Conservation (phyloP, 805 yeast species). For the Saturnispora gosingensis region DNA sequence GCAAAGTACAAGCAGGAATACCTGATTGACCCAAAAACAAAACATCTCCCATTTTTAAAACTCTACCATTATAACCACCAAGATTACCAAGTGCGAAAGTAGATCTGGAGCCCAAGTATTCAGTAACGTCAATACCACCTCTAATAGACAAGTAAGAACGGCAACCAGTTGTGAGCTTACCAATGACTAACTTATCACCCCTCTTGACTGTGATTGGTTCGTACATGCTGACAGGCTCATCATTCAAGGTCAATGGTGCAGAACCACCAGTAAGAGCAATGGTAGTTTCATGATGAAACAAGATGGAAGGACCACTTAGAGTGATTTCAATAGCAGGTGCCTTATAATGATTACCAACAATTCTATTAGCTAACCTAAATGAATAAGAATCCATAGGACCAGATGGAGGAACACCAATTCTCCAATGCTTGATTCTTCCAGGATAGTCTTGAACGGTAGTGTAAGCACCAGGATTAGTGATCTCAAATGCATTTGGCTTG, state of each 20-base stretch:
- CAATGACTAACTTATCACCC: constrained; percentile 74
- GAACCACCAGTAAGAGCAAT: constrained; percentile 84
- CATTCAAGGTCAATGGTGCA: constrained; percentile 54
- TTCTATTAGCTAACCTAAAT: constrained; percentile 79
- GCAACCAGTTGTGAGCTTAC: constrained; percentile 76
- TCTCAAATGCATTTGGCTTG: constrained; percentile 76
- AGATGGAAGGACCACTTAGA: constrained; percentile 72
- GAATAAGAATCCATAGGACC: constrained; percentile 97
- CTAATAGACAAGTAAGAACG: constrained; percentile 83
- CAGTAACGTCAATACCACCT: constrained; percentile 91
- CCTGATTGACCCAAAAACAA: constrained; percentile 76
- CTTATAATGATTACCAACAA: constrained; percentile 74
- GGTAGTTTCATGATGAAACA: constrained; percentile 73
- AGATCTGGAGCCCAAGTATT: constrained; percentile 91
- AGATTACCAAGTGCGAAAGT: constrained; percentile 89
- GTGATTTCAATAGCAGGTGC: constrained; percentile 93
- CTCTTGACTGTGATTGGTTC: constrained; percentile 59
- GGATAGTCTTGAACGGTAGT: constrained; percentile 96
- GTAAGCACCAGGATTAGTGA: constrained; percentile 83
- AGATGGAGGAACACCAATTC: constrained; percentile 94
- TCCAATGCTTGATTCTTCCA: constrained; percentile 80
- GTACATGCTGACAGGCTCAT: constrained; percentile 49
- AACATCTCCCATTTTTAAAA: constrained; percentile 85
- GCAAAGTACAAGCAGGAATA: constrained; percentile 56
- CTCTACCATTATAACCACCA: constrained; percentile 95